phyloP scores from a whole-genome alignment of 1,284 basidiomycete genomes.

The Cryptococcus sp. region DNA sequence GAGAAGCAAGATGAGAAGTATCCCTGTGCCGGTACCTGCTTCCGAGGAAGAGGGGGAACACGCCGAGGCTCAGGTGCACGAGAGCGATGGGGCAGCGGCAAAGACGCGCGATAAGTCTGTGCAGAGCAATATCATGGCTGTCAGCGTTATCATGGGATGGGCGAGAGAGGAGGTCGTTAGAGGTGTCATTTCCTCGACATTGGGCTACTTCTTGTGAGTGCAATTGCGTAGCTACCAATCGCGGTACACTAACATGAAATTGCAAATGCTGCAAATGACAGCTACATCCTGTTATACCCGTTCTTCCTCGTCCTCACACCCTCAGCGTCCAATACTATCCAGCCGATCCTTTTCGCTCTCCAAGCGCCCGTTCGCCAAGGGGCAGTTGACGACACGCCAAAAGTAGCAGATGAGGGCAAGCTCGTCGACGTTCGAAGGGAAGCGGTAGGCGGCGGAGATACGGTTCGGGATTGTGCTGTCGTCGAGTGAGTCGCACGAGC shows the following conservation, averaged over 20 bases:
- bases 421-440: slow-evolving; percentile 28
- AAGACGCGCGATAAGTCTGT: slow-evolving; percentile 39
- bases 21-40: slow-evolving; percentile 5
- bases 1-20: slow-evolving; percentile 7
- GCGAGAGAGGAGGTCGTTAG: slow-evolving; percentile 46
- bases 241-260: no score
- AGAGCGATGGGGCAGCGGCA: slow-evolving; percentile 6
- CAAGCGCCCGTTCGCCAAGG: slow-evolving; percentile 46
- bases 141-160: slow-evolving; percentile 51
- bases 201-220: slow-evolving; percentile 40
- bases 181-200: slow-evolving; percentile 21
- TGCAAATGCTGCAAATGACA: slow-evolving; percentile 11
- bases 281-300: slow-evolving; percentile 45
- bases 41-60: not conserved
- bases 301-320: slow-evolving; percentile 47
- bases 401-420: slow-evolving; percentile 19
- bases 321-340: slow-evolving; percentile 36
- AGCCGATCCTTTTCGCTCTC: slow-evolving; percentile 48
- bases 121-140: slow-evolving; percentile 47
- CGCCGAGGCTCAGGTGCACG: slow-evolving; percentile 6
- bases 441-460: slow-evolving; percentile 45
- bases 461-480: slow-evolving; percentile 48
- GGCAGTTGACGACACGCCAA: slow-evolving; percentile 16
- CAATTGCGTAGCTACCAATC: no score
- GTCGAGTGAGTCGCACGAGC: slow-evolving; percentile 44